phyloP scores from a whole-genome alignment of 2,329 filamentous ascomycete species.

The Knoxdaviesia capensis region DNA sequence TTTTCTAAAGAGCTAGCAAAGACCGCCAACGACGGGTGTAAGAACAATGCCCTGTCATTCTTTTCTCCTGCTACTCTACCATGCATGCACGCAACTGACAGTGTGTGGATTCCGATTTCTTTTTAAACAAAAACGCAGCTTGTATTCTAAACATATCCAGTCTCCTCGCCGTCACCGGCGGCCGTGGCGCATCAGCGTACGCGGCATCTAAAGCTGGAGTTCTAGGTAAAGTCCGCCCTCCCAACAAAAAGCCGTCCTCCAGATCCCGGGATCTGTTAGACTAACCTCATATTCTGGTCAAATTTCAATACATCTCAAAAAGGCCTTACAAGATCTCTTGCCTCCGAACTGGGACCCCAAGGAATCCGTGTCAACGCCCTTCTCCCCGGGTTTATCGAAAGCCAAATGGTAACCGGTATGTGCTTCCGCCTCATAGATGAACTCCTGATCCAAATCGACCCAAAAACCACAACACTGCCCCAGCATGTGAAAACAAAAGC shows the following conservation, averaged over 20 bases:
- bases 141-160: slow-evolving; percentile 73
- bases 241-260: slow-evolving; percentile 6
- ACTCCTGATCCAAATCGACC: too few relatives aligned
- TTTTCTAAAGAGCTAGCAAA: slow-evolving; percentile 8
- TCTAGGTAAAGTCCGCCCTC: slow-evolving; percentile 25
- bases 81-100: background rate
- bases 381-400: slow-evolving; percentile 66
- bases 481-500: too few relatives aligned
- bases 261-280: too few relatives aligned
- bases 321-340: slow-evolving; percentile 51
- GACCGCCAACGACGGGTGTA: slow-evolving; percentile 1
- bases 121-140: slow-evolving; percentile 13
- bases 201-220: slow-evolving; percentile 67
- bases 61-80: too few relatives aligned
- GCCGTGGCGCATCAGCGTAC: slow-evolving; percentile 51
- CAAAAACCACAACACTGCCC: too few relatives aligned
- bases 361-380: slow-evolving; percentile 62
- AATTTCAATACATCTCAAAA: slow-evolving; percentile 3
- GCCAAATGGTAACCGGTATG: slow-evolving; percentile 57
- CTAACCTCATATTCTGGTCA: background rate
- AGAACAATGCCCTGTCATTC: too few relatives aligned
- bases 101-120: background rate
- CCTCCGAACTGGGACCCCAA: slow-evolving; percentile 36
- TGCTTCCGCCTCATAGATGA: slow-evolving; percentile 4
- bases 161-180: slow-evolving; percentile 48